These are phyloP conservation scores for Taphrina pruni DNA, from an alignment of 1,139 yeast genomes.

Conservation along the genomic window DNA sequence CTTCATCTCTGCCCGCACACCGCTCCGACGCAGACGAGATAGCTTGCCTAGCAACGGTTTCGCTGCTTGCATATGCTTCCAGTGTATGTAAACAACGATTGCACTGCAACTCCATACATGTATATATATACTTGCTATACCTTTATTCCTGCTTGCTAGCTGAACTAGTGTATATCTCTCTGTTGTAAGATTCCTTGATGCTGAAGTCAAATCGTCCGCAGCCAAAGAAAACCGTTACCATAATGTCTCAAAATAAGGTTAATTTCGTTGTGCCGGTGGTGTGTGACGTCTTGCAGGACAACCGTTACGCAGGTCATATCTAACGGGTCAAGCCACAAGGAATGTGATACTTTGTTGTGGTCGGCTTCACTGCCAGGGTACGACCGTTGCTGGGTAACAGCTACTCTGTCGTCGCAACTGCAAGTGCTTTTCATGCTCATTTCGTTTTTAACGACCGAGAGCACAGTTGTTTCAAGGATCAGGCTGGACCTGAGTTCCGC, in stretches of 20 bases:
- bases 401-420: slow-evolving; percentile 1
- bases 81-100: too few relatives aligned
- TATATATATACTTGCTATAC: too few relatives aligned
- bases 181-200: too few relatives aligned
- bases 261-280: not conserved
- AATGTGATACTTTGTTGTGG: slow-evolving; percentile 3
- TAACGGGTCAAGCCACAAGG: not conserved
- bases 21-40: too few relatives aligned
- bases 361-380: too few relatives aligned
- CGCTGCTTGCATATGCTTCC: too few relatives aligned
- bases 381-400: slow-evolving; percentile 14
- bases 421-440: slow-evolving; percentile 3
- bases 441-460: not conserved
- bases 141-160: too few relatives aligned
- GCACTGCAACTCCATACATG: too few relatives aligned
- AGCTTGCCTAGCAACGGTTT: too few relatives aligned
- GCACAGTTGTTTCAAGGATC: slow-evolving; percentile 1
- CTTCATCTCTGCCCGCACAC: not conserved
- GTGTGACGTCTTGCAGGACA: slow-evolving; percentile 2
- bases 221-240: not conserved
- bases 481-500: slow-evolving; percentile 28
- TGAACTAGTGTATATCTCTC: not conserved
- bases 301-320: slow-evolving; percentile 17
- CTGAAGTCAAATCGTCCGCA: too few relatives aligned
- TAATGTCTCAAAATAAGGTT: slow-evolving; percentile 1